A percentile compares a stretch with the other conserved stretches of the same genome.
Evolutionary conservation across 768 basidiomycete genomes (phyloP).

Genomic region (Candolleomyces efflorescens): DNA sequence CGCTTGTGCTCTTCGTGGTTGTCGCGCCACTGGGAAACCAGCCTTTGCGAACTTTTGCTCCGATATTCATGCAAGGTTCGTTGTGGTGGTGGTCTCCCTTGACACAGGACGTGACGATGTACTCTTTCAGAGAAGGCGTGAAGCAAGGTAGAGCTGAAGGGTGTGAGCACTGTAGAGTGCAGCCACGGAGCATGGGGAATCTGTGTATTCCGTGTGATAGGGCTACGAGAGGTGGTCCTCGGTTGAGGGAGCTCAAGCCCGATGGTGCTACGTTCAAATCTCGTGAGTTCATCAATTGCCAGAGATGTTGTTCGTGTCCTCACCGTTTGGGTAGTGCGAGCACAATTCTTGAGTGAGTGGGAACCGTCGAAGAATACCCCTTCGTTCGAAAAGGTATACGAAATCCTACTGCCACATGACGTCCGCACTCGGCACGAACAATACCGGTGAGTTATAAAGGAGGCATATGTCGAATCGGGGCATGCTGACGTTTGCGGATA

Average conservation of each 20-base stretch:
- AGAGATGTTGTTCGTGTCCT: slow-evolving; percentile 8
- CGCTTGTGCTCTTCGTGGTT: slow-evolving; percentile 47
- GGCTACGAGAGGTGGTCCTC: slow-evolving; percentile 34
- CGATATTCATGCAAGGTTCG: slow-evolving; percentile 54
- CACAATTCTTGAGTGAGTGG: slow-evolving; percentile 56
- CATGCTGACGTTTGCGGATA: slow-evolving; percentile 9
- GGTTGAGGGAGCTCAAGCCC: slow-evolving; percentile 43
- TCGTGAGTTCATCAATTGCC: slow-evolving; percentile 31
- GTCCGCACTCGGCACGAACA: slow-evolving; percentile 41
- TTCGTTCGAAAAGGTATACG: slow-evolving; percentile 52
- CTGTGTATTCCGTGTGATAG: slow-evolving; percentile 51
- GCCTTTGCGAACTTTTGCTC: slow-evolving; percentile 54
- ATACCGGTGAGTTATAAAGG: slow-evolving; percentile 36
- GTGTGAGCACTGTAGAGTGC: slow-evolving; percentile 44
- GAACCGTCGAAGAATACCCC: slow-evolving; percentile 25
- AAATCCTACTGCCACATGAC: slow-evolving; percentile 41
- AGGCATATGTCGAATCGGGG: slow-evolving; percentile 2
- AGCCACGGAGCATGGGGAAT: slow-evolving; percentile 42
- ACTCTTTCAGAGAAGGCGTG: slow-evolving; percentile 44
- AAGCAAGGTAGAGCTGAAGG: slow-evolving; percentile 41
- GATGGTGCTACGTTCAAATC: slow-evolving; percentile 48
- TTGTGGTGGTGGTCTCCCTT: background rate
- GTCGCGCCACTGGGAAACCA: slow-evolving; percentile 46
- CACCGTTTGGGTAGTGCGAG: slow-evolving; percentile 26
- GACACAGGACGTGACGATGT: background rate